Evolutionary conservation across 371 early-diverging fungal genomes (phyloP).

Genomic region (Mortierella sp.): DNA sequence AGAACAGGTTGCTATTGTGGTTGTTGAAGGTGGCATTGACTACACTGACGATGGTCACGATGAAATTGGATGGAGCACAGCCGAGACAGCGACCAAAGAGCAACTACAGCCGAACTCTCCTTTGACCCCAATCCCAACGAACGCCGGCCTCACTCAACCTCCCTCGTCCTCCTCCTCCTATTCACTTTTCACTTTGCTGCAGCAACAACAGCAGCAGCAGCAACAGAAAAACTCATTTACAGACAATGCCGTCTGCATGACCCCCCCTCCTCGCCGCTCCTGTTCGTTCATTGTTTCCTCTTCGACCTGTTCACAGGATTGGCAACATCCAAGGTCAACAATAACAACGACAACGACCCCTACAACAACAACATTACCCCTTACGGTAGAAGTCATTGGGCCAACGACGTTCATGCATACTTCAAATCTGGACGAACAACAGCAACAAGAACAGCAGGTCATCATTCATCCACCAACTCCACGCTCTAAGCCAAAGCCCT

Average conservation of each 20-base stretch:
- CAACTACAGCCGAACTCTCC: constrained; percentile 10
- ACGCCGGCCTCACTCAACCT: not conserved
- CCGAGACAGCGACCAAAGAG: not conserved
- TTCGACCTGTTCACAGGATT: not conserved
- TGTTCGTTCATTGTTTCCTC: not conserved
- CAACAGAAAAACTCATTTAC: not conserved
- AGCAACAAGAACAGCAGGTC: not conserved
- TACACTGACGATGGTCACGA: not conserved
- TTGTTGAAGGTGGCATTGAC: not conserved
- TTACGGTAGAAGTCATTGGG: not conserved
- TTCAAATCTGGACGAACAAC: not conserved
- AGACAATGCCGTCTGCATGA: not conserved
- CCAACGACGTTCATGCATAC: not conserved
- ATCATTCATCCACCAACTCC: constrained; percentile 3
- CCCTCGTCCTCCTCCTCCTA: not conserved
- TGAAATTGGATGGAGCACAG: not conserved
- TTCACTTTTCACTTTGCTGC: not conserved
- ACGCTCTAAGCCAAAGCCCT: constrained; percentile 23
- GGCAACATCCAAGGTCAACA: not conserved
- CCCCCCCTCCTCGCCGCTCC: not conserved
- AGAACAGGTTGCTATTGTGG: not conserved
- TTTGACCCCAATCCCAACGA: constrained; percentile 20
- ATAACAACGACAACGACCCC: not conserved
- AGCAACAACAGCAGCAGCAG: not conserved
- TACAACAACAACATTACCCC: not conserved